Evolutionary conservation across 768 basidiomycete genomes (phyloP), one percentile per base, ranked within the genome.

Genomic region (Pulveroboletus sp.): DNA sequence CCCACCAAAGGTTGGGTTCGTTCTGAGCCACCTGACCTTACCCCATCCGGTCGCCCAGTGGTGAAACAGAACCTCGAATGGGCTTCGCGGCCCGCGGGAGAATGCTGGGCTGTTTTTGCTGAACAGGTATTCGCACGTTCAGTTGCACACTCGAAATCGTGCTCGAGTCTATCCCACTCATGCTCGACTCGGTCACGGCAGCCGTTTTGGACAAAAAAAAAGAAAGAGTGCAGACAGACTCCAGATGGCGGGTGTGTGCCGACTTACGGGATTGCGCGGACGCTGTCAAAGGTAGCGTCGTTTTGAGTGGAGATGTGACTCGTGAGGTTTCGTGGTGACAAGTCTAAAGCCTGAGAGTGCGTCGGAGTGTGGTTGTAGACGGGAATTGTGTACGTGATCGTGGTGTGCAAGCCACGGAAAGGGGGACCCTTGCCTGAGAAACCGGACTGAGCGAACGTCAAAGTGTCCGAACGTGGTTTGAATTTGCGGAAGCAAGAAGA

Each of bases 321-420:
- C 40, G 35, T 50, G 32, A 38, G 28, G 44, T 46, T 55, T 45
- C 24, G 46, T 43, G 36, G 43, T 46, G 52, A 56, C 45, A 49
- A 61, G 52, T 50, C 49, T 52, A 57, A 51, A 56, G 58, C 63
- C 55, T 68, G 68, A 59, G 67, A 59, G 55, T 50, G 39, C 31
- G 36, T 37, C 33, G 37, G 28, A 9, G 24, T 17, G 30, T 8
- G 15, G 33, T 35, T 35, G 57, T 40, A 46, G 51, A 40, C 37
- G 54, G 43, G 41, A 38, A 39, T 36, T 46, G 31, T 52, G 56
- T 68, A 67, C 63, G 63, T 69, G 57, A 67, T 68, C 24, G n/a
- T 41, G 51, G 39, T 43, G 48, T 56, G 53, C 56, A 47, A 54
- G 43, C 41, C 41, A 47, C 45, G 36, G 41, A 46, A 56, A 63